Conservation (phyloP, 371 early-diverging fungal species). For the Apophysomyces trapeziformis region DNA sequence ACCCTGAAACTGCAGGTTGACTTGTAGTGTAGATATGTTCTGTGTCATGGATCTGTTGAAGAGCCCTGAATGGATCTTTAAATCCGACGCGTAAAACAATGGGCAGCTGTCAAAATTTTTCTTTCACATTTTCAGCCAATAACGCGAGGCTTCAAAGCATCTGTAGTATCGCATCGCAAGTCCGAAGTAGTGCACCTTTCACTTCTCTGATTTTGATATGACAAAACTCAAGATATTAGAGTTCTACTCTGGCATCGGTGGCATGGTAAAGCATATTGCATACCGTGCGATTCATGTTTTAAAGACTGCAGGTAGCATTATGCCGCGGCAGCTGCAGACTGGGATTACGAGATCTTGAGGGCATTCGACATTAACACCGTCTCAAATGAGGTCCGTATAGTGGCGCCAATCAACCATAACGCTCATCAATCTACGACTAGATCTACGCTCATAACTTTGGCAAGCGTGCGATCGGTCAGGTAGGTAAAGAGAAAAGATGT, state of each 20-base stretch:
- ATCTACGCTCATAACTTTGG: conserved; percentile 78
- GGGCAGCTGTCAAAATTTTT: no score
- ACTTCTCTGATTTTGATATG: conserved; percentile 12
- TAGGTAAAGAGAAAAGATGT: conserved; percentile 15
- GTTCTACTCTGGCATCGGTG: conserved; percentile 77
- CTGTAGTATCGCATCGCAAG: no score
- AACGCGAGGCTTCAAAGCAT: no score
- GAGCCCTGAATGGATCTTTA: no score
- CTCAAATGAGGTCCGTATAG: conserved; percentile 68
- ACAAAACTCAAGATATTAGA: conserved; percentile 56
- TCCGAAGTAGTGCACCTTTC: no score
- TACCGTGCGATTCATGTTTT: neutral
- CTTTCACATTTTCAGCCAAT: no score
- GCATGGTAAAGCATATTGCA: conserved; percentile 56
- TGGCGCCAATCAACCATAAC: neutral
- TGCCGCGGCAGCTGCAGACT: conserved; percentile 65
- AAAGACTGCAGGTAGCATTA: conserved; percentile 57
- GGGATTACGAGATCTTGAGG: conserved; percentile 63
- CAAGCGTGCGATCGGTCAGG: conserved; percentile 63
- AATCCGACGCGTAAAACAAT: no score
- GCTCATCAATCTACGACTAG: conserved; percentile 16
- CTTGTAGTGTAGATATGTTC: no score
- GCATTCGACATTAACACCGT: conserved; percentile 84
- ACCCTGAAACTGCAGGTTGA: no score
- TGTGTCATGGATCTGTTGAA: no score